phyloP scores from a whole-genome alignment of 2,329 filamentous ascomycete genomes.

The Cercospora janseana region DNA sequence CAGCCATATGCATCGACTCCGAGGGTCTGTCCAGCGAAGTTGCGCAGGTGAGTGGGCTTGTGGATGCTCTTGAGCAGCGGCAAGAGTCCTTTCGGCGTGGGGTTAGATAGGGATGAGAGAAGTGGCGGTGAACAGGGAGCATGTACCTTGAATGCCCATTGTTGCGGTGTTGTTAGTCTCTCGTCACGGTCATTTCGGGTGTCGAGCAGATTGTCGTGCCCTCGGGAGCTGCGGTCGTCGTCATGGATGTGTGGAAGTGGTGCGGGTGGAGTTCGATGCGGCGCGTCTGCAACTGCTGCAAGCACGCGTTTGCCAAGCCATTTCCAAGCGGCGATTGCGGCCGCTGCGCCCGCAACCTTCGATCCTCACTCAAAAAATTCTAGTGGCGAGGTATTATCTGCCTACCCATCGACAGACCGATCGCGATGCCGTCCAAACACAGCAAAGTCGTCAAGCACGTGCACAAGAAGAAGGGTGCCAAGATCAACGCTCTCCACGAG shows the following conservation, averaged over 20 bases:
- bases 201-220: not conserved
- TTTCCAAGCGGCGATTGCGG: not conserved
- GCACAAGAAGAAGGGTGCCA: slow-evolving; percentile 82
- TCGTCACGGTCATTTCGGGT: slow-evolving; percentile 1
- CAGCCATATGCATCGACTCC: slow-evolving; percentile 98
- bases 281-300: not conserved
- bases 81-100: slow-evolving; percentile 64
- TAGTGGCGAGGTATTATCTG: not conserved
- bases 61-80: slow-evolving; percentile 96
- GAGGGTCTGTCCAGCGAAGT: slow-evolving; percentile 81
- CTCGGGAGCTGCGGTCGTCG: not conserved
- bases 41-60: slow-evolving; percentile 79
- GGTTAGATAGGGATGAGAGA: not conserved
- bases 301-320: not conserved
- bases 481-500: slow-evolving; percentile 74
- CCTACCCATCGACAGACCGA: not conserved
- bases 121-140: not conserved
- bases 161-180: slow-evolving; percentile 13
- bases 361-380: slow-evolving; percentile 5
- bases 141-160: slow-evolving; percentile 42
- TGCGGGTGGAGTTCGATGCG: slow-evolving; percentile 6
- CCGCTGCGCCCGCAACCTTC: not conserved
- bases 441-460: slow-evolving; percentile 87
- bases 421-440: slow-evolving; percentile 68
- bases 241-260: slow-evolving; percentile 4